Evolutionary conservation across 1,284 basidiomycete genomes (phyloP).

Genomic region (Pseudozyma hubeiensis): DNA sequence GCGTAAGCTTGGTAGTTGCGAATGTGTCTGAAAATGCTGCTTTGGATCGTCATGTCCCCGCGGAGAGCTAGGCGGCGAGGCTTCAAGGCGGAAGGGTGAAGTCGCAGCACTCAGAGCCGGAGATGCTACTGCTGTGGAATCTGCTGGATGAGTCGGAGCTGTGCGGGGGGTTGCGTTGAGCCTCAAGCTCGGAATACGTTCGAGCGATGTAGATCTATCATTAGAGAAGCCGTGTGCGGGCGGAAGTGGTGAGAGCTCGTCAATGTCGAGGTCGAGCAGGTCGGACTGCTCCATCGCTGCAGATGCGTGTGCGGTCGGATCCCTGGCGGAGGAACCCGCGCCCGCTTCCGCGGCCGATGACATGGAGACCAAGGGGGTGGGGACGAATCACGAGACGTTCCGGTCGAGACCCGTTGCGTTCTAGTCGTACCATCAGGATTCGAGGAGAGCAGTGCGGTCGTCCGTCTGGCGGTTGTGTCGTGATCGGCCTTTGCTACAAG

Average conservation of each 20-base stretch:
- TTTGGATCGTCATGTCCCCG: background rate
- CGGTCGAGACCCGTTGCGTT: no score
- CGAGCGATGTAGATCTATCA: conserved; percentile 14
- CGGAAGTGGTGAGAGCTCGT: conserved; percentile 46
- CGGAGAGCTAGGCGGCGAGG: conserved; percentile 27
- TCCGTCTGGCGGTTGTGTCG: background rate
- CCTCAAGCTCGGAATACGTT: conserved; percentile 18
- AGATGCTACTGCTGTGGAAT: conserved; percentile 5
- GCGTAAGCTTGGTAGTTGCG: background rate
- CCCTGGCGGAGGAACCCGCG: background rate
- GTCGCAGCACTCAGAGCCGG: conserved; percentile 30
- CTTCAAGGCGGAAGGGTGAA: conserved; percentile 34
- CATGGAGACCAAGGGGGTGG: conserved; percentile 1
- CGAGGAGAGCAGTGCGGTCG: no score
- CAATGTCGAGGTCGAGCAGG: conserved; percentile 37
- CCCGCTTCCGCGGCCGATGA: background rate
- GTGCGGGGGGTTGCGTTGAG: conserved; percentile 8
- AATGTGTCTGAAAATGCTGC: background rate
- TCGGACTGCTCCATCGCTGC: background rate
- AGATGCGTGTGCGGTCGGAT: background rate
- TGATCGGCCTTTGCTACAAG: background rate
- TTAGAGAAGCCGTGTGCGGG: conserved; percentile 25
- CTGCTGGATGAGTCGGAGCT: background rate
- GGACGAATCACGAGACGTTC: background rate
- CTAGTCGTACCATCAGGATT: no score